Conservation (phyloP, 345 rosid genomes). For the Eucalyptus sp. region DNA sequence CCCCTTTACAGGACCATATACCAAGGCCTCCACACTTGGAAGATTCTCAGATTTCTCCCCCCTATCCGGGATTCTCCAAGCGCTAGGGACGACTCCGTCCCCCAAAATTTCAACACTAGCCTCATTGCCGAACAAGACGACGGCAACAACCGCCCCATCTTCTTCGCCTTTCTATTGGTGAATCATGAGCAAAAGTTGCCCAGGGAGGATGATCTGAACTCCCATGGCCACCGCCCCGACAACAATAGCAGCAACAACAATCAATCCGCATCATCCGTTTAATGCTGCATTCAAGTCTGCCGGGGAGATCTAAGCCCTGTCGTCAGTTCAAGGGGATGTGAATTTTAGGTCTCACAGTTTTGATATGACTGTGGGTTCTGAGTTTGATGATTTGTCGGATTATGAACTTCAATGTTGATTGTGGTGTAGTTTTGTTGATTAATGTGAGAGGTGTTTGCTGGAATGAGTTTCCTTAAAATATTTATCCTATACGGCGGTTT, state of each 20-base stretch:
- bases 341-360: neutral
- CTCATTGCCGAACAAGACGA: no score
- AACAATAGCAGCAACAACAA: neutral
- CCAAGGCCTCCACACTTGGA: no score
- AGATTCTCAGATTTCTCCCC: no score
- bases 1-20: no score
- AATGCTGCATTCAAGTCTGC: neutral
- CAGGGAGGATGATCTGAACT: neutral
- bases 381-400: neutral
- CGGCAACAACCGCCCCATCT: no score
- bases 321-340: neutral
- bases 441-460: neutral
- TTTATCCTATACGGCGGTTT: neutral
- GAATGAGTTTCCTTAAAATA: neutral
- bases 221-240: no score
- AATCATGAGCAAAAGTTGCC: neutral
- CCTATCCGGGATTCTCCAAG: no score
- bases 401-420: neutral
- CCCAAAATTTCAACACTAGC: no score
- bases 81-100: no score
- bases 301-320: neutral
- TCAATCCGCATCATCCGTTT: neutral
- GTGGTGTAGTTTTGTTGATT: neutral
- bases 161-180: neutral
- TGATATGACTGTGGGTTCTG: neutral